phyloP scores from a whole-genome alignment of 1,139 yeast species.

The Scheffersomyces illinoinensis region DNA sequence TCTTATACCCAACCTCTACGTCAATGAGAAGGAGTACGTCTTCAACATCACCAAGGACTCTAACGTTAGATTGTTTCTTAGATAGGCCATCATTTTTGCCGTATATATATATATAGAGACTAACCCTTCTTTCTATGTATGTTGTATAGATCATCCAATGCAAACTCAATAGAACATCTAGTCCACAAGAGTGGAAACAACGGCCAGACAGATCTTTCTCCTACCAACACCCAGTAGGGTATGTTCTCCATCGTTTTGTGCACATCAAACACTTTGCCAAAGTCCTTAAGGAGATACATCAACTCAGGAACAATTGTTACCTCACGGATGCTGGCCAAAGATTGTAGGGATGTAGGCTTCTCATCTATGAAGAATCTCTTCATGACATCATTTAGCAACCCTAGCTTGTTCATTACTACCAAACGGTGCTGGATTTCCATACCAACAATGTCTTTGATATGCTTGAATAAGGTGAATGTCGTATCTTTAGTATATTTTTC shows the following conservation, averaged over 20 bases:
- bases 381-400: slow-evolving; percentile 68
- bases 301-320: slow-evolving; percentile 90
- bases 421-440: slow-evolving; percentile 83
- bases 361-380: slow-evolving; percentile 86
- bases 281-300: slow-evolving; percentile 64
- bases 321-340: slow-evolving; percentile 57
- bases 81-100: slow-evolving; percentile 21
- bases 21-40: slow-evolving; percentile 64
- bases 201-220: slow-evolving; percentile 95
- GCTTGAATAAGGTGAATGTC: slow-evolving; percentile 34
- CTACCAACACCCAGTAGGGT: slow-evolving; percentile 87
- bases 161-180: slow-evolving; percentile 87
- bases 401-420: slow-evolving; percentile 75
- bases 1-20: slow-evolving; percentile 18
- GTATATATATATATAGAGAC: slow-evolving; percentile 6
- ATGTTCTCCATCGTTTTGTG: slow-evolving; percentile 70
- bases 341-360: slow-evolving; percentile 67
- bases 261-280: slow-evolving; percentile 73
- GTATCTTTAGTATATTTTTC: slow-evolving; percentile 32
- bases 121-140: slow-evolving; percentile 40
- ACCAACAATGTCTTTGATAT: slow-evolving; percentile 38
- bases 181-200: slow-evolving; percentile 82
- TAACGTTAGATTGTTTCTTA: slow-evolving; percentile 42
- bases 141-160: slow-evolving; percentile 74
- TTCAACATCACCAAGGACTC: slow-evolving; percentile 62